Evolutionary conservation across 768 basidiomycete genomes (phyloP), one percentile per base, ranked within the genome.

Genomic region (Tubosaeta sp.): DNA sequence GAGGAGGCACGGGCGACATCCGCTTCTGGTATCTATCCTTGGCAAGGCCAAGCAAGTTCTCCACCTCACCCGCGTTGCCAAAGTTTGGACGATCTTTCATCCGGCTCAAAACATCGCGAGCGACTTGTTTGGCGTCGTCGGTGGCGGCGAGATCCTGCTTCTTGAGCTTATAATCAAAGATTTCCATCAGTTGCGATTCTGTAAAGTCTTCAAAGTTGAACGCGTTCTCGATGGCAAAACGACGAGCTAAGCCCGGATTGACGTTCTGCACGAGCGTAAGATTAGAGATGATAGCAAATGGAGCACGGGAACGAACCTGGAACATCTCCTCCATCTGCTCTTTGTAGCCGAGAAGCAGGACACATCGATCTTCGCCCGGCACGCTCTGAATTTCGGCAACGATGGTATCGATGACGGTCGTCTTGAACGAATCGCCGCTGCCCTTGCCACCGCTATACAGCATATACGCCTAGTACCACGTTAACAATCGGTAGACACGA

Each of bases 311-410:
- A 52, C 70, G 42, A 63, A 78, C 85, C 71, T 85, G 83, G 66
- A 86, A 86, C 86, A 88, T 88, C 25, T 86, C 81, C n/a, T 68
- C 62, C 77, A 87, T 86, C 58, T 85, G 73, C 5, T 78, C 72
- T 52, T 81, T 79, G 65, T 87, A 88, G 0, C 85, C 86, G 1
- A 85, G 62, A 41, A 87, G 64, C 11, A 88, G 68, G 0, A 88
- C 81, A 48, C 83, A 85, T 29, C 84, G 75, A 61, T 87, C 85
- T 60, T 88, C 86, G 5, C 85, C 84, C 1, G 82, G 82, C 0
- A 76, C 75, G 42, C 77, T 84, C 58, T 88, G 85, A 3, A 88
- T 78, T 63, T 88, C 86, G 0, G 86, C 86, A 0, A 88, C 85
- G 27, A 88, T 78, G 0, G 85, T 86, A 59, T 88, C 86, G 27